phyloP scores from a whole-genome alignment of 352 stramenopile genomes.

The Globisporangium heterothallicum region DNA sequence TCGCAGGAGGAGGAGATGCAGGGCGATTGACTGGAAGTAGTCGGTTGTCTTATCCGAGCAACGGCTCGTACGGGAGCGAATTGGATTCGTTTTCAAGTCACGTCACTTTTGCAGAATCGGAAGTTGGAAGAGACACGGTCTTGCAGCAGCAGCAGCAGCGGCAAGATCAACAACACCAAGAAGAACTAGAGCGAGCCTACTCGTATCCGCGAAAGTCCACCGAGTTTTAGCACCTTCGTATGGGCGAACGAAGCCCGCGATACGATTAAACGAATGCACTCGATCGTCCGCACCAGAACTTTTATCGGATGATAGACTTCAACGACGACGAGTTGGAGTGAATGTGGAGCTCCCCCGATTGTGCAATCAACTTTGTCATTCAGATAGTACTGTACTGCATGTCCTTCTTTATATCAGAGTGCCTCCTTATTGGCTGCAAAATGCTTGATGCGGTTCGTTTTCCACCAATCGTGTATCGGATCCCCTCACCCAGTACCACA shows the following conservation, averaged over 20 bases:
- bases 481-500: neutral
- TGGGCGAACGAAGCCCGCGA: neutral
- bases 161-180: neutral
- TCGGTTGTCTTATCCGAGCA: slow-evolving; percentile 13
- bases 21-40: neutral
- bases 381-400: too few relatives aligned
- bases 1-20: slow-evolving; percentile 28
- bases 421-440: neutral
- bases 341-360: neutral
- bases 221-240: slow-evolving; percentile 25
- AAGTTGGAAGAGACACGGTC: slow-evolving; percentile 16
- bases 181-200: neutral
- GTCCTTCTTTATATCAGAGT: too few relatives aligned
- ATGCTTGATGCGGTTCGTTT: neutral
- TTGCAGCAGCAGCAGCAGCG: slow-evolving; percentile 1
- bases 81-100: slow-evolving; percentile 39
- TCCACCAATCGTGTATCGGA: neutral
- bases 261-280: too few relatives aligned
- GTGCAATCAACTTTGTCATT: neutral
- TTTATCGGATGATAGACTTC: neutral
- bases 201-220: slow-evolving; percentile 35
- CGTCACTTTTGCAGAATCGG: slow-evolving; percentile 22
- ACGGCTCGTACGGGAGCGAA: slow-evolving; percentile 17
- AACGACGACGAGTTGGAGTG: neutral
- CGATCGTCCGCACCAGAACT: too few relatives aligned